Base-by-base conservation (phyloP, 441 rosid genomes). In the Syzygium syzygioides region DNA sequence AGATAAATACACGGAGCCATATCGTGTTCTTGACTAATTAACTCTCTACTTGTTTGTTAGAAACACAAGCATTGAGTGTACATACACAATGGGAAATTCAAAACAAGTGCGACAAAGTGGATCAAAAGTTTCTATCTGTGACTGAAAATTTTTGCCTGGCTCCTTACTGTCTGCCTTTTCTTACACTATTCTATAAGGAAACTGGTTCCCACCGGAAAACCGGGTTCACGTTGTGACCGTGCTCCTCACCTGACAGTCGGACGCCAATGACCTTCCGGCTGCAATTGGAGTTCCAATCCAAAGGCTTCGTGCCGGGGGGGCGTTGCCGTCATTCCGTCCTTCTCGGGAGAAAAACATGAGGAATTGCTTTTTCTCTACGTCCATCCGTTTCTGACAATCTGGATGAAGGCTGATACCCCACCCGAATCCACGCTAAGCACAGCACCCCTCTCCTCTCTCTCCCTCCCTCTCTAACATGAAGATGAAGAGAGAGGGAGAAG, bases 101-200 rank as follows among this genome's bases (percentile, higher is more conserved):
- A 45, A 45, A 41, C 83, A 41, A 76, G 83, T 1, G 83, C 25
- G 30, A 76, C 83, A 76, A 76, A 76, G 83, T 7, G 48, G 48
- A 45, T 45, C 48, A 45, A 45, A 45, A 45, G 48, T 45, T 45
- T 45, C 48, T 45, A 45, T 45, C 48, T 7, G 9, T 45, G 48
- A 76, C 83, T 6, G 89, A 87, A 52, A 91, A 89, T 86, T 87
- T 89, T 90, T 94, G 96, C 96, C 96, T 94, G 96, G 96, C 96
- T 94, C 94, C 96, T 66, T 91, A 87, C 94, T 92, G 95, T 94
- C 91, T 94, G 96, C 96, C 96, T 85, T 91, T 90, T 86, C 89
- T 23, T 48, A 57, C 55, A 66, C 91, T 91, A 86, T 84, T 88
- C 90, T 89, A 91, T 48, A 59, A 87, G 87, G 91, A 90, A 90